Evolutionary conservation across 2,329 filamentous ascomycete species (phyloP), one percentile per base, ranked within the genome.

Genomic region (Beauveria medogensis): DNA sequence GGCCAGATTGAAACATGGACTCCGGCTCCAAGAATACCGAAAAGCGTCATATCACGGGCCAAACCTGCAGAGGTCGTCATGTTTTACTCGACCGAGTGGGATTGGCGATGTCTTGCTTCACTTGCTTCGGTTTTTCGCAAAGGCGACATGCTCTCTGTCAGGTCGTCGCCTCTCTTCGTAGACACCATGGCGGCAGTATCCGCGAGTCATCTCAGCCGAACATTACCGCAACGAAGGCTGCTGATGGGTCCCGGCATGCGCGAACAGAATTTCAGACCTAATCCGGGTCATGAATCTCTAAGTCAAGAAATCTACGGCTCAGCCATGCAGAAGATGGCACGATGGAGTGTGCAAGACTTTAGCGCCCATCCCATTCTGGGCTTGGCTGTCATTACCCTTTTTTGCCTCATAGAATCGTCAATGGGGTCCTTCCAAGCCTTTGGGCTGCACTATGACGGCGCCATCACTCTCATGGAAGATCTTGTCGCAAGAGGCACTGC

Each of bases 341-440:
- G 30, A n/a, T 62, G 61, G 63, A 60, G 51, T n/a, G 51, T 24
- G 10, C 41, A 52, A 9, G 63, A 61, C 37, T 63, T 64, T 58
- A 37, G 59, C 3, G 43, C 53, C 16, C 26, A 54, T 20, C 59
- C 62, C 2, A 37, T 44, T 12, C 53, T 65, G 0, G 62, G 57
- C 1, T 48, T 68, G 8, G 52, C 65, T 3, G 56, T 65, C 3
- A 51, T 67, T 1, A 52, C 67, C 0, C 55, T 68, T 2, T 66
- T 68, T 18, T 67, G 66, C n/a, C 63, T 65, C 16, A 48, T 65
- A 20, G 67, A 68, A 26, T 66, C 65, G 0, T 67, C 65, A 3
- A 67, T 67, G 66, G 67, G 67, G 2, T 66, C 64, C 14, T 68
- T 68, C n/a, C 48, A 47, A 5, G 62, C 57, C 10, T 68, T 66